Evolutionary conservation across 305 asterid genomes (phyloP).

Genomic region (Fraxinus ornus): DNA sequence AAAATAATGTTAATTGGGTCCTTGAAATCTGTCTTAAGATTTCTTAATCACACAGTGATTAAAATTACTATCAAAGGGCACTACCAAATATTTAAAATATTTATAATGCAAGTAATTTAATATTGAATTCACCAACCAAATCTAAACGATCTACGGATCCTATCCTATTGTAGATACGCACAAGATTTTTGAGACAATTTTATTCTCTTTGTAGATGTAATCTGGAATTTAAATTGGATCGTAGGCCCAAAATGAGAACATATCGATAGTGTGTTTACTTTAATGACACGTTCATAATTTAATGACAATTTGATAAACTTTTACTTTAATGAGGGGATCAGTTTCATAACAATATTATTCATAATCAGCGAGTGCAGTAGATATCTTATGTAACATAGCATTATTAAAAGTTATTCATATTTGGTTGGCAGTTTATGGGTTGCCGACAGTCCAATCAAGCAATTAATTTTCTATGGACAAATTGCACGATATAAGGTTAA

Average conservation of each 20-base stretch:
- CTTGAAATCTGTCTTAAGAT: slow-evolving; percentile 13
- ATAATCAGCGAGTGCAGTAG: background rate
- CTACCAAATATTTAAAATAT: background rate
- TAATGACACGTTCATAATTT: background rate
- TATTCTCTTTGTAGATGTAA: background rate
- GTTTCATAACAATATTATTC: background rate
- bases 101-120: background rate
- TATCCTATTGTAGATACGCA: slow-evolving; percentile 3
- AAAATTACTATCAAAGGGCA: slow-evolving; percentile 8
- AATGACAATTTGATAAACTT: too few species aligned
- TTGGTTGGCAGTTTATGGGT: background rate
- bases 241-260: background rate
- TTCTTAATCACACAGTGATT: slow-evolving; percentile 6
- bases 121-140: slow-evolving; percentile 4
- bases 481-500: background rate
- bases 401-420: background rate
- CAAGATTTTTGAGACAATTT: background rate
- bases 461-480: background rate
- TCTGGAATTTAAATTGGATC: background rate
- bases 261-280: background rate
- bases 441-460: slow-evolving; percentile 2
- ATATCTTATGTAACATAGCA: background rate
- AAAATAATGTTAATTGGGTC: background rate
- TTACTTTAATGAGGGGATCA: background rate
- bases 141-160: slow-evolving; percentile 6